Evolutionary conservation across 331 rosid species (phyloP).

Genomic region (Rosa hybrid): DNA sequence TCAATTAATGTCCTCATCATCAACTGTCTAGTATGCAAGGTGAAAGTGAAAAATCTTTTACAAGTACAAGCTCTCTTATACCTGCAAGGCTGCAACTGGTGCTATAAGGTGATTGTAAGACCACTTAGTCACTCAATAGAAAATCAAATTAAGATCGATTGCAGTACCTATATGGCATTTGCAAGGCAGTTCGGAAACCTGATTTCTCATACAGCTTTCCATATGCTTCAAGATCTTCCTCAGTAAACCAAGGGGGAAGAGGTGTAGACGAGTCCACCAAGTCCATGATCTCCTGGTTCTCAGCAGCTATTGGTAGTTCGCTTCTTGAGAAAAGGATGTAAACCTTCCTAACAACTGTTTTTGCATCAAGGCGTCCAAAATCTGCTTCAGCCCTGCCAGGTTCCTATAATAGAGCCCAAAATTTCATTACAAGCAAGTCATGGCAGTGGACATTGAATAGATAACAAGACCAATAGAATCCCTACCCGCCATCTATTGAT

Average conservation of each 20-base stretch:
- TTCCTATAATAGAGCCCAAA: conserved; percentile 37
- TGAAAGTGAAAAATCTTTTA: background rate
- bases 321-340: conserved; percentile 79
- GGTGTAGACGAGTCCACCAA: conserved; percentile 70
- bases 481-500: conserved; percentile 69
- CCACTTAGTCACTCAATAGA: no score
- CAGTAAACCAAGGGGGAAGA: conserved; percentile 78
- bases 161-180: conserved; percentile 75
- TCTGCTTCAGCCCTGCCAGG: conserved; percentile 89
- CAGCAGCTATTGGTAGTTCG: conserved; percentile 66
- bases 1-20: background rate
- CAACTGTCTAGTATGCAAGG: background rate
- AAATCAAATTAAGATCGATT: background rate
- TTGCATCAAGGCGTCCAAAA: conserved; percentile 75
- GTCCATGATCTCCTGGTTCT: conserved; percentile 85
- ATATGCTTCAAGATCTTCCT: conserved; percentile 72
- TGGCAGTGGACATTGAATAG: background rate
- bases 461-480: conserved; percentile 13
- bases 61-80: background rate
- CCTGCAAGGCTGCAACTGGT: background rate
- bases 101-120: background rate
- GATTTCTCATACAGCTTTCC: conserved; percentile 75
- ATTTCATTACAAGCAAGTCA: background rate
- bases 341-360: conserved; percentile 63
- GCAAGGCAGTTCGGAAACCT: conserved; percentile 68